phyloP scores from a whole-genome alignment of 2,329 filamentous ascomycete species.

The Exophiala sp. region DNA sequence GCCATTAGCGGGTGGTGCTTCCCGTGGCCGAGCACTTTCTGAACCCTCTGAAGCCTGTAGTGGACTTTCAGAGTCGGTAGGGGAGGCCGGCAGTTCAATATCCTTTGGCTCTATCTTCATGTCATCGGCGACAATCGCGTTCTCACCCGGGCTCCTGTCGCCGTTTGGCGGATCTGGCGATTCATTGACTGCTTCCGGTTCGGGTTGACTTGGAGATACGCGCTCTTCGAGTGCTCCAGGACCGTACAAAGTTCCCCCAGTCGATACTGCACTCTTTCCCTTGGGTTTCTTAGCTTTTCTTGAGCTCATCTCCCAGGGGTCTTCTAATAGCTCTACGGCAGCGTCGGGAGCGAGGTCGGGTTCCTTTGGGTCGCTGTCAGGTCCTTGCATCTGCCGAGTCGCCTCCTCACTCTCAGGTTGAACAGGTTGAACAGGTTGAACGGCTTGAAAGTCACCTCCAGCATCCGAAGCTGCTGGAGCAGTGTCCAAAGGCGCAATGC shows the following conservation, averaged over 20 bases:
- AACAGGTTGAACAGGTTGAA: too few relatives aligned
- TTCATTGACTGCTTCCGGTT: not conserved
- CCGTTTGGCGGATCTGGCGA: too few relatives aligned
- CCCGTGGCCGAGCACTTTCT: not conserved
- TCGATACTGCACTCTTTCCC: conserved; percentile 12
- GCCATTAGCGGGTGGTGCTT: not conserved
- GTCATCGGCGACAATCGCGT: too few relatives aligned
- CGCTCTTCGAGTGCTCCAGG: not conserved
- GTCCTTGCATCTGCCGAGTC: too few relatives aligned
- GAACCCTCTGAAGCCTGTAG: too few relatives aligned
- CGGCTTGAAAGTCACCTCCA: too few relatives aligned
- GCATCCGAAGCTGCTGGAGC: not conserved
- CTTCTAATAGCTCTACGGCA: not conserved
- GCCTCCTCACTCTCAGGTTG: too few relatives aligned
- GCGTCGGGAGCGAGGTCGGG: not conserved
- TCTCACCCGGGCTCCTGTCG: too few relatives aligned
- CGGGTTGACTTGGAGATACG: not conserved
- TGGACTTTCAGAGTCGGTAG: too few relatives aligned
- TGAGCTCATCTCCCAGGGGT: conserved; percentile 1
- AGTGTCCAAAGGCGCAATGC: not conserved
- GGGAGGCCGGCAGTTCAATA: too few relatives aligned
- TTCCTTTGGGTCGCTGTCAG: too few relatives aligned
- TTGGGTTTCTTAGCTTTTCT: conserved; percentile 21
- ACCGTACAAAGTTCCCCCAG: conserved; percentile 8
- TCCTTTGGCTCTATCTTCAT: too few relatives aligned